Conservation (phyloP, 495 filamentous ascomycete genomes). For the Cercophora newfieldiana region DNA sequence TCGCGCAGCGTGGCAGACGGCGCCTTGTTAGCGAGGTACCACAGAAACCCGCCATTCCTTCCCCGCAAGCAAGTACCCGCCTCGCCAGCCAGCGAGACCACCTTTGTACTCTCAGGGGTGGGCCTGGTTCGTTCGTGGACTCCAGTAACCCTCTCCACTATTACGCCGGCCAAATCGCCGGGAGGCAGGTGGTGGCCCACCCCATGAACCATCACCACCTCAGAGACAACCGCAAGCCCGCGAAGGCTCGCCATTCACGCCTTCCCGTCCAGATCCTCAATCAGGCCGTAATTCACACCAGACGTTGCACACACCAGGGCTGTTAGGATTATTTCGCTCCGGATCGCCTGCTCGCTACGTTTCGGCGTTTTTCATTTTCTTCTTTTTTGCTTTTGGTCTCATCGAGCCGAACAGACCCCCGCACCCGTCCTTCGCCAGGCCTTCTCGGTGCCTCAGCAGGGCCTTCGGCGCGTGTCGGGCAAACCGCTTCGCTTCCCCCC, state of each 20-base stretch:
- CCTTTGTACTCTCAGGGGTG: conserved; percentile 10
- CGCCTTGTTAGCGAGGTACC: conserved; percentile 29
- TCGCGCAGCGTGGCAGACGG: not conserved
- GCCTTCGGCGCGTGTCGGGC: conserved; percentile 12
- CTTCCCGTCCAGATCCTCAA: not conserved
- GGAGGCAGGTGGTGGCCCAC: conserved; percentile 30
- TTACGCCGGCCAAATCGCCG: conserved; percentile 58
- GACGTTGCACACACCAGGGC: not conserved
- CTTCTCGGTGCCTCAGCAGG: not conserved
- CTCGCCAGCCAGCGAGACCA: conserved; percentile 5
- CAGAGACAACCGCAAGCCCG: conserved; percentile 13
- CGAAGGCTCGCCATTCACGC: conserved; percentile 16
- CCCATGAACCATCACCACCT: conserved; percentile 15
- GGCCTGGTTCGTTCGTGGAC: conserved; percentile 19
- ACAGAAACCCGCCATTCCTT: not conserved
- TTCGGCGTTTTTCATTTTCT: not conserved
- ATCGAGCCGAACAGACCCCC: not conserved
- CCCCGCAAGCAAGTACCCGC: conserved; percentile 14
- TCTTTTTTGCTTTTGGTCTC: not conserved
- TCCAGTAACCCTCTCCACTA: conserved; percentile 49
- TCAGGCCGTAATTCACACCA: not conserved
- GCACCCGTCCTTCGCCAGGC: not conserved
- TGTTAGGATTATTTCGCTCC: not conserved
- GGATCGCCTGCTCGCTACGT: not conserved
- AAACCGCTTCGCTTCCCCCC: conserved; percentile 4